These are phyloP conservation scores for Coemansia sp. DNA, from an alignment of 192 early-diverging fungal genomes.

Conservation along the genomic window DNA sequence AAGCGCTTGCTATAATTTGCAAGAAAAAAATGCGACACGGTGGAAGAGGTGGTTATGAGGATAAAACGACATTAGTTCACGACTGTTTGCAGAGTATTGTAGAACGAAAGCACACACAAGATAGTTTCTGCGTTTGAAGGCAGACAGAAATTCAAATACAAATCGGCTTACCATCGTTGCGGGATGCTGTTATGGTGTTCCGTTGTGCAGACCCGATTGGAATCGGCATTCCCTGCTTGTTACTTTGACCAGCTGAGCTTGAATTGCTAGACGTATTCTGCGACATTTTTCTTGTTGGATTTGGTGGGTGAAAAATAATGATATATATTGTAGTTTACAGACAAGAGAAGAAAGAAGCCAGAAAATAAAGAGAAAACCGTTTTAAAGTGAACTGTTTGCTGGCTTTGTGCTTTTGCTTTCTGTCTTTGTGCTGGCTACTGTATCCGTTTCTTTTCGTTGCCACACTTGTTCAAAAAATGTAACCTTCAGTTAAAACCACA, in stretches of 20 bases:
- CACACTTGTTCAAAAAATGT: neutral
- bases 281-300: conserved; percentile 20
- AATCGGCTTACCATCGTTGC: conserved; percentile 10
- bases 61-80: neutral
- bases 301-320: neutral
- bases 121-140: conserved; percentile 1
- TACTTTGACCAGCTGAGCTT: conserved; percentile 13
- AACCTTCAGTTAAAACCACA: too few relatives aligned
- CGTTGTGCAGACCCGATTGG: conserved; percentile 20
- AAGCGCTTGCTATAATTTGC: neutral
- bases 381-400: too few relatives aligned
- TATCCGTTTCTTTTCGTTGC: too few relatives aligned
- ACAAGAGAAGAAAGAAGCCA: conserved; percentile 1
- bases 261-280: conserved; percentile 18
- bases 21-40: neutral
- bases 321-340: neutral
- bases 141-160: neutral
- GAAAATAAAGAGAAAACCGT: neutral
- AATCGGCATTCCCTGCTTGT: conserved; percentile 23
- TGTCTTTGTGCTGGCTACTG: too few relatives aligned
- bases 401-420: too few relatives aligned
- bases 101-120: neutral
- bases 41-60: too few relatives aligned
- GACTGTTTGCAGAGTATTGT: neutral
- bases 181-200: neutral